A percentile compares a stretch with the other conserved stretches of the same genome.
Conservation (phyloP, 208 protist genomes). For the Trypanosoma boissoni region DNA sequence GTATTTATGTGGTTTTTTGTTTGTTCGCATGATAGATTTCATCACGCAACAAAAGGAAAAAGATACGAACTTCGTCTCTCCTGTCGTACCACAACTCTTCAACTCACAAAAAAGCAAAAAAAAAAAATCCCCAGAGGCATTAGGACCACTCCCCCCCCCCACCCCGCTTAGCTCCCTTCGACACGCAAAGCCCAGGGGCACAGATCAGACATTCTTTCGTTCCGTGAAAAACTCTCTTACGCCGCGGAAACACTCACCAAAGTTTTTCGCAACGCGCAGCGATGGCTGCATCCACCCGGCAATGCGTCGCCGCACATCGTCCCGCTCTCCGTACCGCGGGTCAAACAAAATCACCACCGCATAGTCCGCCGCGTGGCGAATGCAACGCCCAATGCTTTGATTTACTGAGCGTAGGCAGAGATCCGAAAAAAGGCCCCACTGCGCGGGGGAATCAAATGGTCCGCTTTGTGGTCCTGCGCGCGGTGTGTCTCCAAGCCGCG, state of each 20-base stretch:
- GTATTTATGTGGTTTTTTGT: too few relatives aligned
- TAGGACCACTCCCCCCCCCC: too few relatives aligned
- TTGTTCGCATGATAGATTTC: too few relatives aligned
- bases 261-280: conserved; percentile 29
- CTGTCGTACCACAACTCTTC: too few relatives aligned
- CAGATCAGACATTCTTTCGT: too few relatives aligned
- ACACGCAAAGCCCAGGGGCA: too few relatives aligned
- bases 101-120: too few relatives aligned
- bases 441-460: conserved; percentile 32
- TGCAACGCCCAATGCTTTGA: conserved; percentile 95
- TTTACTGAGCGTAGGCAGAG: conserved; percentile 96
- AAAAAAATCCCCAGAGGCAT: too few relatives aligned
- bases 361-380: conserved; percentile 93
- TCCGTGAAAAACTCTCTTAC: conserved; percentile 57
- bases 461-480: not conserved
- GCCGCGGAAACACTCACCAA: conserved; percentile 72
- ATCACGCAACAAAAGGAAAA: too few relatives aligned
- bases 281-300: conserved; percentile 72
- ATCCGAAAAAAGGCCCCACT: conserved; percentile 87
- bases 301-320: conserved; percentile 42
- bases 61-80: too few relatives aligned
- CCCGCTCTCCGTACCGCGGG: conserved; percentile 70
- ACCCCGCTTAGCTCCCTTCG: too few relatives aligned
- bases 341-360: conserved; percentile 93
- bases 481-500: conserved; percentile 14